Evolutionary conservation across 352 stramenopile species (phyloP).

Genomic region (Globisporangium splendens): DNA sequence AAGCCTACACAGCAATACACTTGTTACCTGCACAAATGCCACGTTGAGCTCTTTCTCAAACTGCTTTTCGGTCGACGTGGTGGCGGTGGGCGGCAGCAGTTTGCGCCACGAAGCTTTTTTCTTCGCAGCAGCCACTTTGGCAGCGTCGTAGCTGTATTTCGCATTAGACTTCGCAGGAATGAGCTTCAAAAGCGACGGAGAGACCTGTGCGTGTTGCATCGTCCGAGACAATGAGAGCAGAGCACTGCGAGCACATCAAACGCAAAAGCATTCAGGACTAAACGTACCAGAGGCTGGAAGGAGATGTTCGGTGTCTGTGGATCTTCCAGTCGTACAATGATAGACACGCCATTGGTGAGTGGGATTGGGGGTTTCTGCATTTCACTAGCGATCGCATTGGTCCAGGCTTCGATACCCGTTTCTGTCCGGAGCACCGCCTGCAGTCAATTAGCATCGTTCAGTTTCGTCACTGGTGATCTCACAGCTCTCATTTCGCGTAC

Average conservation of each 20-base stretch:
- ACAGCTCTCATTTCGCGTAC: conserved; percentile 18
- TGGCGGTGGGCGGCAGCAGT: conserved; percentile 28
- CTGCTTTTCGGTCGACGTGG: conserved; percentile 31
- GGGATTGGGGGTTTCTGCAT: conserved; percentile 37
- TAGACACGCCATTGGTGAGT: conserved; percentile 40
- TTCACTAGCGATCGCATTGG: conserved; percentile 38
- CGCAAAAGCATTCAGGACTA: too few relatives aligned
- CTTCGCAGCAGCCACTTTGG: conserved; percentile 38
- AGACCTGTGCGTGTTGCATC: conserved; percentile 12
- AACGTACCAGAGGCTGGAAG: conserved; percentile 38
- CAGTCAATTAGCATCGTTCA: not conserved
- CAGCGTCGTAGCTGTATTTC: conserved; percentile 51
- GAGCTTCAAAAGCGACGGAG: conserved; percentile 37
- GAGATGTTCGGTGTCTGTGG: conserved; percentile 38
- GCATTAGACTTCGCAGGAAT: conserved; percentile 26
- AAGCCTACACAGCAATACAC: not conserved
- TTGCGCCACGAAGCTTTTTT: conserved; percentile 69
- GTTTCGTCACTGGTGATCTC: too few relatives aligned
- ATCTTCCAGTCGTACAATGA: conserved; percentile 68
- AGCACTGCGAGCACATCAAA: too few relatives aligned
- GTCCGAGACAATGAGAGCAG: too few relatives aligned
- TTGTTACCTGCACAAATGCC: conserved; percentile 43
- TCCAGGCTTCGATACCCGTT: conserved; percentile 20
- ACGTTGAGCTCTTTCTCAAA: conserved; percentile 73
- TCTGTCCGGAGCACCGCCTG: conserved; percentile 36